Conservation (phyloP, 2,329 filamentous ascomycete species). For the Ophiostoma australiae region DNA sequence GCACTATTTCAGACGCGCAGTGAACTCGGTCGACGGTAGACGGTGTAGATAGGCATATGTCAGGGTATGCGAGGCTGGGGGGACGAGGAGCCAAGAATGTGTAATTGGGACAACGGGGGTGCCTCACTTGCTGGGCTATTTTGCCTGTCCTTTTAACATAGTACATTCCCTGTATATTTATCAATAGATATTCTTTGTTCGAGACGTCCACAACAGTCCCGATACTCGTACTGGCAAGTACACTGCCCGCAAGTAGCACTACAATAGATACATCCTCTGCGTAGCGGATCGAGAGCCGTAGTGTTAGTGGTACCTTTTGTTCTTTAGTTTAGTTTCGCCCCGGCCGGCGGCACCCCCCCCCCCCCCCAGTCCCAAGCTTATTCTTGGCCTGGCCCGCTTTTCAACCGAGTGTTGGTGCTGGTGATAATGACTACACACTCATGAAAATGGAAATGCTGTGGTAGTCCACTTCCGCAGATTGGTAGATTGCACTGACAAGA, state of each 20-base stretch:
- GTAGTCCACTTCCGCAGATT: constrained; percentile 11
- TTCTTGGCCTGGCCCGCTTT: constrained; percentile 14
- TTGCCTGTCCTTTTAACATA: background rate
- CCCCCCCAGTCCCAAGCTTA: constrained; percentile 7
- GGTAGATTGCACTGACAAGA: background rate
- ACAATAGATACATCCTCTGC: background rate
- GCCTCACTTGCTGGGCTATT: background rate
- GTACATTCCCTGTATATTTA: background rate
- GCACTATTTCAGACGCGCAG: background rate
- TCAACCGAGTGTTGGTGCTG: constrained; percentile 10
- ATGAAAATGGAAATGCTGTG: constrained; percentile 13
- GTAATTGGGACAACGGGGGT: background rate
- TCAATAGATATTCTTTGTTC: background rate
- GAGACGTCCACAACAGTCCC: background rate
- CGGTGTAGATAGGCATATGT: background rate
- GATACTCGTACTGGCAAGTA: background rate
- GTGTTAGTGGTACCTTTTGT: background rate
- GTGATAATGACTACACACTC: constrained; percentile 17
- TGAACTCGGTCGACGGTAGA: background rate
- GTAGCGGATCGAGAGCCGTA: constrained; percentile 5
- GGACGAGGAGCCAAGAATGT: background rate
- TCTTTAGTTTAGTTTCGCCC: constrained; percentile 4
- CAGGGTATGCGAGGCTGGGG: background rate
- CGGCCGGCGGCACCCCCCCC: constrained; percentile 3
- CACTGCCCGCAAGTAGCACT: background rate